Percentiles rank a stretch among this genome's conserved stretches.
phyloP scores from a whole-genome alignment of 495 filamentous ascomycete genomes.

The Ascobolus immersus region DNA sequence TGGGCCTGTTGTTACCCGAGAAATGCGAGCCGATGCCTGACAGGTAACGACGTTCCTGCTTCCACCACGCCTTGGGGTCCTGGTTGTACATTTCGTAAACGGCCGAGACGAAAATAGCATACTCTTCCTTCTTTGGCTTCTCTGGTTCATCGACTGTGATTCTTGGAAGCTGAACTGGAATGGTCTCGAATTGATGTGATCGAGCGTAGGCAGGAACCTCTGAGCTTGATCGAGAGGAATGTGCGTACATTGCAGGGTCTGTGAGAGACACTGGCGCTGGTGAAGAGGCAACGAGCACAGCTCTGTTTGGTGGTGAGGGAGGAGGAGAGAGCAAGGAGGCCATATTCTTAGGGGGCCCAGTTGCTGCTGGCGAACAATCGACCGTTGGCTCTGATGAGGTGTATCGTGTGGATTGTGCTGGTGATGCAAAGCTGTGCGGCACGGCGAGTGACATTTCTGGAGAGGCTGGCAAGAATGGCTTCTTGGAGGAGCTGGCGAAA shows the following conservation, averaged over 20 bases:
- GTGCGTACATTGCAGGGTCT: conserved; percentile 9
- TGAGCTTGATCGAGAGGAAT: conserved; percentile 12
- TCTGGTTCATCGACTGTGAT: conserved; percentile 7
- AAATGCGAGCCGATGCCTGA: conserved; percentile 9
- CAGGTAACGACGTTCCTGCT: conserved; percentile 11
- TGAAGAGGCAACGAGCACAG: conserved; percentile 3
- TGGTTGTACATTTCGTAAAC: conserved; percentile 14
- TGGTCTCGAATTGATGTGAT: too few relatives aligned
- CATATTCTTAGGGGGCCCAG: conserved; percentile 1
- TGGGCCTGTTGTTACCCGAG: conserved; percentile 10
- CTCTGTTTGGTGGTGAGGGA: conserved; percentile 7
- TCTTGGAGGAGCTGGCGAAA: too few relatives aligned
- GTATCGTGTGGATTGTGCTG: conserved; percentile 11
- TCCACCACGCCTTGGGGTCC: conserved; percentile 13
- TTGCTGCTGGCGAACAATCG: background rate
- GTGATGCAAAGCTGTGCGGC: conserved; percentile 14
- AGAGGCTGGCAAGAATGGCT: conserved; percentile 11
- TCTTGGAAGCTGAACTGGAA: too few relatives aligned
- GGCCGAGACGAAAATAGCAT: conserved; percentile 14
- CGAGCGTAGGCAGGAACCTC: conserved; percentile 9
- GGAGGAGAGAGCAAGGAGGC: conserved; percentile 14
- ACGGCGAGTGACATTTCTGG: conserved; percentile 11
- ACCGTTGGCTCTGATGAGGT: conserved; percentile 9
- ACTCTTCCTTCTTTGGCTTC: conserved; percentile 13
- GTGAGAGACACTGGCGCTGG: conserved; percentile 9